Evolutionary conservation across 257 asterid genomes (phyloP), one percentile per base, ranked within the genome.

Genomic region (Solanum sejunctum): DNA sequence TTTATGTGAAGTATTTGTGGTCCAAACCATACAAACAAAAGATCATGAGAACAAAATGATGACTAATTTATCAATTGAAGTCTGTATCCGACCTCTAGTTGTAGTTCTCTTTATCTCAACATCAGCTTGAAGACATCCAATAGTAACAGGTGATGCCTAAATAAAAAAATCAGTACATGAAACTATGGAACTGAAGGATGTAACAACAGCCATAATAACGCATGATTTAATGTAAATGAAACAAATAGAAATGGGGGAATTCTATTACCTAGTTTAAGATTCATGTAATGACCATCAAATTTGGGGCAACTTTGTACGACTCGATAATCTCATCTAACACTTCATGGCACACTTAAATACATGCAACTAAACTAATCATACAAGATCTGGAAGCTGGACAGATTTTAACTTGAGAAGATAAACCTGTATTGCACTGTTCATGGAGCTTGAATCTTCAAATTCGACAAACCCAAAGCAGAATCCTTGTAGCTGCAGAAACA

Each of bases 41-140:
- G 54, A 28, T 49, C 8, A 56, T n/a, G 49, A 67, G 51, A 8
- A 67, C 23, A 69, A 17, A 69, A 56, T 58, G 15, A 39, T 41
- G 26, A 23, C 28, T 55, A 69, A 69, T 36, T 69, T 32, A 10
- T 36, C 28, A 7, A 28, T 20, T 82, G 11, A 26, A 28, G 70
- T 45, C 32, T 67, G 23, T 18, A 51, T 84, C 92, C 89, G 71
- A 91, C 97, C 95, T 93, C 97, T 90, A 84, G 94, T 87, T 32
- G 93, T 91, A 32, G 98, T 88, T 87, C 95, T 93, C 91, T 95
- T 95, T 84, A 90, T 92, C 91, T 95, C 98, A 82, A 94, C 92
- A 20, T 84, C 88, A 72, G 94, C 97, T 89, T 87, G 93, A 81
- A 90, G 93, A 80, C 89, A 92, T 11, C 92, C 95, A 41, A 95